phyloP scores from a whole-genome alignment of 495 filamentous ascomycete genomes.

The Penicillium daleae region DNA sequence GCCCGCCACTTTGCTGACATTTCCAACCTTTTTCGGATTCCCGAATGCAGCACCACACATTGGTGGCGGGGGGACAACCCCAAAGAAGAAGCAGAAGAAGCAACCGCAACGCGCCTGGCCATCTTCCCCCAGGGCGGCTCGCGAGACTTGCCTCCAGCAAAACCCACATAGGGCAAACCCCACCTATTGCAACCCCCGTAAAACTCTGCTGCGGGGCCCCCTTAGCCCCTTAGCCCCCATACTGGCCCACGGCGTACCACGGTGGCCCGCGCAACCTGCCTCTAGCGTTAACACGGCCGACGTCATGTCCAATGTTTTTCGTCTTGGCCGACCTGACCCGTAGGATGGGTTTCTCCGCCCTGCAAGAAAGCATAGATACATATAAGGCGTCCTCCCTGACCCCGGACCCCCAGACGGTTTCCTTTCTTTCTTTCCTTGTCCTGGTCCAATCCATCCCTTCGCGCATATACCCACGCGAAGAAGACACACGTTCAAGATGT shows the following conservation, averaged over 20 bases:
- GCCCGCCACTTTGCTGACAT: slow-evolving; percentile 6
- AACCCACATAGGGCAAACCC: slow-evolving; percentile 4
- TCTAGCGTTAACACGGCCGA: slow-evolving; percentile 17
- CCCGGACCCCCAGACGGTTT: slow-evolving; percentile 7
- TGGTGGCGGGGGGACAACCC: slow-evolving; percentile 20
- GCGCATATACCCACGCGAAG: not conserved
- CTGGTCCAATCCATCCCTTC: slow-evolving; percentile 13
- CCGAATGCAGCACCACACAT: slow-evolving; percentile 9
- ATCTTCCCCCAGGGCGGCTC: slow-evolving; percentile 13
- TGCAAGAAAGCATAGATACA: slow-evolving; percentile 14
- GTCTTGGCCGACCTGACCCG: slow-evolving; percentile 12
- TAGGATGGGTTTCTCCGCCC: slow-evolving; percentile 2
- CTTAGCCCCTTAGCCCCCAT: slow-evolving; percentile 7
- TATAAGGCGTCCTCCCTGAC: slow-evolving; percentile 9
- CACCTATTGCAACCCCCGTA: slow-evolving; percentile 9
- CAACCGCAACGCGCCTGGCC: slow-evolving; percentile 1
- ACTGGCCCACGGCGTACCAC: slow-evolving; percentile 3
- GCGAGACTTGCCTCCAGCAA: slow-evolving; percentile 24
- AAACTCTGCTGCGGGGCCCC: slow-evolving; percentile 13
- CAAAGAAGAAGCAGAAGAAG: slow-evolving; percentile 7
- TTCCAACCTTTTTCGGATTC: slow-evolving; percentile 7
- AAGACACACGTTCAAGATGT: slow-evolving; percentile 35
- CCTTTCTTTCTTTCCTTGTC: slow-evolving; percentile 6
- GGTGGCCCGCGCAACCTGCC: slow-evolving; percentile 25
- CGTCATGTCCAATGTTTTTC: slow-evolving; percentile 23